Base-by-base conservation (phyloP, 352 stramenopile genomes). In the Phytophthora tentaculata region DNA sequence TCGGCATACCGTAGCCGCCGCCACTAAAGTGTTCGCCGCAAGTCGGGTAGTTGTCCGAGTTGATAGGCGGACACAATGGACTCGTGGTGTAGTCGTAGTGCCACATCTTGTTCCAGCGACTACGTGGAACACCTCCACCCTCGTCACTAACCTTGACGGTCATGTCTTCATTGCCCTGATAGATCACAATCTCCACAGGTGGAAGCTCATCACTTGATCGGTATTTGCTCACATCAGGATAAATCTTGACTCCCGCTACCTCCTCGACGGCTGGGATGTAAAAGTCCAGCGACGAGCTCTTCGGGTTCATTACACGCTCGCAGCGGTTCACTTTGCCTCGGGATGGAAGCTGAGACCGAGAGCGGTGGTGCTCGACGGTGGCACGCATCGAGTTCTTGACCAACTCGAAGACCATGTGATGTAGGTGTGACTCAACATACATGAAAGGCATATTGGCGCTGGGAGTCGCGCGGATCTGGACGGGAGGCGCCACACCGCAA, bases 21-120 rank as follows among this genome's bases (percentile, higher is more conserved):
- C 97, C 97, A 44, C 92, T 96, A 50, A 98, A 90, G 39, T 97
- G 95, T 45, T 90, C 64, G 5, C 73, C 71, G 57, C 90, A 92
- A 66, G 71, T 90, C 67, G 78, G 94, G 81, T 81, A 91, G 63
- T 77, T 82, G 69, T 84, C 79, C 56, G 77, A 80, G 35, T 83
- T 73, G 24, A 79, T 73, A 14, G 80, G 76, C 8, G 81, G 80
- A 22, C 76, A 83, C 65, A 80, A 45, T 32, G 74, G 64, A 51
- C 96, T 98, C 7, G 97, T 99, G n/a, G 97, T 99, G 84, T 99
- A 99, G 32, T 99, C 85, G 72, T 99, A 99, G 49, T 94, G 96
- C 95, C 97, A 99, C 60, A 99, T 94, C 55, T 97, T 94, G 49
- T 93, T 89, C 86, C 98, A 98, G 49, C 99, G 92, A 58, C 88